Percentiles rank a stretch among this genome's conserved stretches.
Evolutionary conservation across 1,284 basidiomycete species (phyloP).

Genomic region (Ustilago crameri): DNA sequence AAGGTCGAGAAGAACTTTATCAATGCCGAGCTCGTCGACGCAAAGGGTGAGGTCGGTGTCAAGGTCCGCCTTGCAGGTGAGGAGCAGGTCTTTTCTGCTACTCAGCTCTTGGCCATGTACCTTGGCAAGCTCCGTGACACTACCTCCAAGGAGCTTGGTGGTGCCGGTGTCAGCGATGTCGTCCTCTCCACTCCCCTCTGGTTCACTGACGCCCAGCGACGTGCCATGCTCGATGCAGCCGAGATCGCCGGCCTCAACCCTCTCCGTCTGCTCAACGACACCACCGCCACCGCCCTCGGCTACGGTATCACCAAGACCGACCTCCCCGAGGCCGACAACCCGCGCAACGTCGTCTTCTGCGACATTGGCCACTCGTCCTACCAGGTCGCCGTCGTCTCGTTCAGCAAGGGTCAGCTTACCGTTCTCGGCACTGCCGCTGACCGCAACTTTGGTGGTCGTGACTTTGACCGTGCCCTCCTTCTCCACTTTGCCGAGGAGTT

Average conservation of each 20-base stretch:
- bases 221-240: conserved; percentile 65
- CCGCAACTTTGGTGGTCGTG: conserved; percentile 67
- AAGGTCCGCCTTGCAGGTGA: conserved; percentile 65
- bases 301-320: conserved; percentile 68
- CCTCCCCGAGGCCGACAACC: conserved; percentile 65
- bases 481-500: conserved; percentile 67
- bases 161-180: conserved; percentile 64
- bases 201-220: conserved; percentile 67
- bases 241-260: conserved; percentile 67
- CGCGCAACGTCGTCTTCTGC: conserved; percentile 67
- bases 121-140: conserved; percentile 66
- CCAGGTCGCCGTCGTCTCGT: conserved; percentile 67
- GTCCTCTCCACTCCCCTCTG: conserved; percentile 67
- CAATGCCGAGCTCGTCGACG: conserved; percentile 66
- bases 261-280: conserved; percentile 67
- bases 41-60: conserved; percentile 66
- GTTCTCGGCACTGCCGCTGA: conserved; percentile 65
- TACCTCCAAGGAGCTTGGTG: conserved; percentile 62
- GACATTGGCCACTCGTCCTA: conserved; percentile 68
- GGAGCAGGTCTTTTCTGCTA: conserved; percentile 65
- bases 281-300: conserved; percentile 65
- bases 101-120: conserved; percentile 68
- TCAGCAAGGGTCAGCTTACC: conserved; percentile 67
- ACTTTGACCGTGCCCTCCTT: conserved; percentile 67
- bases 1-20: conserved; percentile 66